Evolutionary conservation across 2,329 filamentous ascomycete species (phyloP).

Genomic region (Lojkania enalia): DNA sequence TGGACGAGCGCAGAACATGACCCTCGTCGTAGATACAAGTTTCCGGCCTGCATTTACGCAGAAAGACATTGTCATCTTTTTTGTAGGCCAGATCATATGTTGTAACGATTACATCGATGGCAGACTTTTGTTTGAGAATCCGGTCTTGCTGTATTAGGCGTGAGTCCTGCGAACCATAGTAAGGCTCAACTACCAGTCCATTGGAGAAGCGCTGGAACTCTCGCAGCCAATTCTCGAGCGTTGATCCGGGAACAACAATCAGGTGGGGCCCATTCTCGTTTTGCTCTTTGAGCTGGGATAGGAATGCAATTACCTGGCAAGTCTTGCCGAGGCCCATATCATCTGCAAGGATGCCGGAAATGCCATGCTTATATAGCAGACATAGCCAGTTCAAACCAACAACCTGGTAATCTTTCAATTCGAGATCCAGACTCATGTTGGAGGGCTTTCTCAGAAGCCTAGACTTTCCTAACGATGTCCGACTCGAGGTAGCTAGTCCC

Average conservation of each 20-base stretch:
- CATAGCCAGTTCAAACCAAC: conserved; percentile 95
- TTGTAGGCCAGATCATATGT: conserved; percentile 69
- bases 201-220: conserved; percentile 91
- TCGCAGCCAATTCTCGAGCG: conserved; percentile 90
- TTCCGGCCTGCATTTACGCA: conserved; percentile 60
- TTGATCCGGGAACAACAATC: conserved; percentile 89
- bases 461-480: conserved; percentile 35
- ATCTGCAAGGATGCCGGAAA: conserved; percentile 91
- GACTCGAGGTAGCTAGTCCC: conserved; percentile 21
- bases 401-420: conserved; percentile 90
- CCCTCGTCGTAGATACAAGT: conserved; percentile 89
- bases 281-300: conserved; percentile 78
- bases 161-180: conserved; percentile 71
- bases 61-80: conserved; percentile 64
- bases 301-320: conserved; percentile 90
- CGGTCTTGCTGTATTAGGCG: conserved; percentile 69
- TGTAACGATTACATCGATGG: conserved; percentile 70
- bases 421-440: conserved; percentile 74
- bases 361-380: conserved; percentile 74
- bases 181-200: conserved; percentile 69
- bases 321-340: conserved; percentile 97
- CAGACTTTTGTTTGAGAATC: conserved; percentile 53
- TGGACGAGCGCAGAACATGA: conserved; percentile 87
- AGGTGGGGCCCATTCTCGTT: conserved; percentile 73
- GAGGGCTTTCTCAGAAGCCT: conserved; percentile 68